Evolutionary conservation across 2,329 filamentous ascomycete genomes (phyloP), one percentile per base, ranked within the genome.

Genomic region (Aureobasidium leucospermi): DNA sequence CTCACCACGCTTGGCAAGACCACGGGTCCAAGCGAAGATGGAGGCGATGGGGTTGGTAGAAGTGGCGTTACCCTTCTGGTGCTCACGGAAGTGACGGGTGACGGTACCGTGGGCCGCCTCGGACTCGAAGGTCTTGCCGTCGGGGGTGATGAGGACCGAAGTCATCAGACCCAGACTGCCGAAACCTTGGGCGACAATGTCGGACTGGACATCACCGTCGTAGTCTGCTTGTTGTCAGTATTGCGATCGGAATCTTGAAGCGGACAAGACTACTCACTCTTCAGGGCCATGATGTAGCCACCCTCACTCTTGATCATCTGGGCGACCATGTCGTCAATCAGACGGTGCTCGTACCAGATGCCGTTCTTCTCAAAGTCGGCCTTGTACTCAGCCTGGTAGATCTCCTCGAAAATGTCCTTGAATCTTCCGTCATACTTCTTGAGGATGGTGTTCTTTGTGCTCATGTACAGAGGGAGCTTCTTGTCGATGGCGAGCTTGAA

Each of bases 281-380:
- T 99, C 75, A 97, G 85, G 63, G 94, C 94, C 82, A 97, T 96
- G 74, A 97, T 85, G 78, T 94, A 96, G 64, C 94, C 94, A 68
- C 94, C 94, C 70, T 87, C 85, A 78, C 89, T 94, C 89, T 99
- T 99, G 82, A 99, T 89, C 94, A 99, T 99, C 83, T 99, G 94
- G 52, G 94, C 94, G 65, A 99, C 94, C 94, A 99, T 97, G 79
- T 99, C 94, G 78, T 99, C 94, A 72, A 99, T 97, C 67, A 99
- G 82, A 71, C 94, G 89, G 80, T 99, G 94, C 86, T 99, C 94
- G 74, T 99, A 97, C 94, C 94, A 97, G 79, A 97, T 96, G 64
- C 84, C 84, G 81, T 91, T 90, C 71, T 86, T 87, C 74, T 96
- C 92, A 68, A 97, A 97, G 46, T 90, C 83, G 74, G 84, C 82